These are phyloP conservation scores for Pezicula radicicola DNA, from an alignment of 2,329 filamentous ascomycete species.

Conservation along the genomic window DNA sequence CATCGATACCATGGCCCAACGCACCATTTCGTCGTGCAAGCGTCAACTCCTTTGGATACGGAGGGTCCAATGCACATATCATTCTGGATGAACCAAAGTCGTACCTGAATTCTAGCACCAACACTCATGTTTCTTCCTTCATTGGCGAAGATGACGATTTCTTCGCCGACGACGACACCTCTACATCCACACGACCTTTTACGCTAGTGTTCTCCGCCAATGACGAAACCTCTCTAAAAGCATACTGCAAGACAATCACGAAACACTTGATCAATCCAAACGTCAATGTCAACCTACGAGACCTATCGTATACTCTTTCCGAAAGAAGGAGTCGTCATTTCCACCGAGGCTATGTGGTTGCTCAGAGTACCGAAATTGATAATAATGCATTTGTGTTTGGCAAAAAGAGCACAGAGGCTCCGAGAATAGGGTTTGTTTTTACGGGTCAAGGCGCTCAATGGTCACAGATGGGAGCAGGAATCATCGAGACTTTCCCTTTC, in stretches of 20 bases:
- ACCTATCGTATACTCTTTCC: conserved; percentile 23
- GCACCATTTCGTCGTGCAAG: conserved; percentile 4
- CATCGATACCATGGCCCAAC: conserved; percentile 20
- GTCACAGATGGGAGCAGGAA: conserved; percentile 20
- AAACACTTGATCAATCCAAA: conserved; percentile 17
- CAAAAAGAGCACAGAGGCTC: neutral
- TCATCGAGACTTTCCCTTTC: conserved; percentile 9
- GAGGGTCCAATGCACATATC: conserved; percentile 42
- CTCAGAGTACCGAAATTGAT: neutral
- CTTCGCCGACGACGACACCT: conserved; percentile 3
- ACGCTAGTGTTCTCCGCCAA: conserved; percentile 22
- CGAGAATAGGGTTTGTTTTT: conserved; percentile 22
- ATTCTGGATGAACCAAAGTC: conserved; percentile 30
- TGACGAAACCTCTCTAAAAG: conserved; percentile 19
- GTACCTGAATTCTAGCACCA: neutral
- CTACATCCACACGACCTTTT: neutral
- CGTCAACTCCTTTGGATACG: conserved; percentile 34
- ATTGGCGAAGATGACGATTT: conserved; percentile 1
- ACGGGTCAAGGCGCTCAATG: conserved; percentile 29
- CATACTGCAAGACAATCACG: conserved; percentile 13
- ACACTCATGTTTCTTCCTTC: conserved; percentile 6
- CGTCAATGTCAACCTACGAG: conserved; percentile 8
- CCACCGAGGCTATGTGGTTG: conserved; percentile 15
- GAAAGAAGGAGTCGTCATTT: conserved; percentile 13
- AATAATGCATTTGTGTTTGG: neutral